Base-by-base conservation (phyloP, 441 rosid genomes). In the Gossypium gossypioides region DNA sequence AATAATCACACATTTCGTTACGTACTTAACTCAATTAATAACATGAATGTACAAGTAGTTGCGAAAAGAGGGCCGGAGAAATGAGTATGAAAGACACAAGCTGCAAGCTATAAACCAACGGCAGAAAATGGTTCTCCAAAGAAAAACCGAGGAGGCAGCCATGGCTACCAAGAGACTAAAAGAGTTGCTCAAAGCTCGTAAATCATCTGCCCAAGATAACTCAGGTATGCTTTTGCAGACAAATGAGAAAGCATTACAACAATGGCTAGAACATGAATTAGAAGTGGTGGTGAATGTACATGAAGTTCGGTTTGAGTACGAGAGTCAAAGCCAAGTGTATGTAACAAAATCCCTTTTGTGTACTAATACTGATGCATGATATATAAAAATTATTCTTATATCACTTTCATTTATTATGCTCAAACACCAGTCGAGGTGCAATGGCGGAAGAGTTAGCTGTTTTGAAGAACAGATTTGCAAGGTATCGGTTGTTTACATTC, bases 71-170 rank as follows among this genome's bases (percentile, higher is more conserved):
- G 99, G 98, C 67, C 83, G 99, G 74, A 91, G 91, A 82, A 96
- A 92, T 70, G 99, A 96, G 79, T 92, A 91, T 74, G 98, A 93
- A 86, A 89, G 97, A 86, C 99, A 96, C 81, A 96, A 92, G 79
- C 82, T 96, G 78, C 99, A 92, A 85, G 87, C 98, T 79, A 72
- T 96, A 68, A 92, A 96, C 81, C 98, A 96, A 83, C 95, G 99
- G 56, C 99, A 96, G 86, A 96, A 92, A 87, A 74, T 92, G 99
- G 98, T 96, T 86, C 98, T 96, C 72, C 99, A 96, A 60, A 88
- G 99, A 81, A 96, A 96, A 86, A 96, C 99, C 52, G 99, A 92
- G 81, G 99, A 96, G 84, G 98, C 99, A 76, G 94, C 99, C 74
- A 84, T 91, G 92, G 98, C 98, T 50, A 96, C 97, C 79, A 96